Evolutionary conservation across 1,139 yeast genomes (phyloP).

Genomic region (Candida glucosophila): DNA sequence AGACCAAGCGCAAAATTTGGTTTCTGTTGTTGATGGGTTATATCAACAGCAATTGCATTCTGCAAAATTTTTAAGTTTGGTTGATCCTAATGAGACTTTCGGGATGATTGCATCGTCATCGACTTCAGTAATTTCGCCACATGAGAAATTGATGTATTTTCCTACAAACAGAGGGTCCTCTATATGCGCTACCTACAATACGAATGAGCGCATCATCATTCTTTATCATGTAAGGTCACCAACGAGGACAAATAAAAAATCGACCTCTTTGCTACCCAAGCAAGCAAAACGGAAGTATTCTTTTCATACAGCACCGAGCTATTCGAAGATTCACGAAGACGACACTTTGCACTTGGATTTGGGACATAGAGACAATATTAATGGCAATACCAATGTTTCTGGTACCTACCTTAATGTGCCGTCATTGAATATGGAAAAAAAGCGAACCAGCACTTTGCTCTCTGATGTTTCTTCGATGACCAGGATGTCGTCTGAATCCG

Average conservation of each 20-base stretch:
- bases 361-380: conserved; percentile 3
- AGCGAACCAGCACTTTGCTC: conserved; percentile 43
- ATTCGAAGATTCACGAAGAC: conserved; percentile 35
- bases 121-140: conserved; percentile 51
- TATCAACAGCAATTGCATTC: conserved; percentile 17
- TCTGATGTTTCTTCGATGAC: conserved; percentile 54
- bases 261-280: conserved; percentile 7
- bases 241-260: conserved; percentile 10
- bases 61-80: conserved; percentile 50
- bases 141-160: conserved; percentile 48
- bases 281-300: conserved; percentile 19
- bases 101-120: conserved; percentile 65
- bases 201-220: conserved; percentile 31
- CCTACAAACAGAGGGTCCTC: conserved; percentile 30
- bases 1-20: conserved; percentile 15
- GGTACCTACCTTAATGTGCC: conserved; percentile 8
- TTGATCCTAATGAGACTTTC: conserved; percentile 63
- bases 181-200: conserved; percentile 47
- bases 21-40: conserved; percentile 6
- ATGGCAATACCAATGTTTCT: conserved; percentile 1
- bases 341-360: conserved; percentile 16
- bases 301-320: conserved; percentile 30
- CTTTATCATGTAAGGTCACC: conserved; percentile 47
- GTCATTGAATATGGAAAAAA: conserved; percentile 40
- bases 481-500: conserved; percentile 46